These are phyloP conservation scores for Penstemon eatonii DNA, from an alignment of 257 asterid genomes.

Conservation along the genomic window DNA sequence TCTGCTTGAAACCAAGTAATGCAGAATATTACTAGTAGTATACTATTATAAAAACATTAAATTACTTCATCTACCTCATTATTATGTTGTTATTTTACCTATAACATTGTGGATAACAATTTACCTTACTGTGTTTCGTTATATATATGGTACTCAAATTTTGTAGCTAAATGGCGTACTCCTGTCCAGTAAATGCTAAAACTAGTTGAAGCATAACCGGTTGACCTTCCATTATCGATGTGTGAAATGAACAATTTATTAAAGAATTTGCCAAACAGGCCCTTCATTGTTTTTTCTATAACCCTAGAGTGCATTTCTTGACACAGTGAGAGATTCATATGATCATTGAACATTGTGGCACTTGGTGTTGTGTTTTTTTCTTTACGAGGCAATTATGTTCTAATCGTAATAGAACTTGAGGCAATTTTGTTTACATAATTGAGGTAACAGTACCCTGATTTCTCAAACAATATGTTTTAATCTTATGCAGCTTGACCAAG, in stretches of 20 bases:
- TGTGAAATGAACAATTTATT: not conserved
- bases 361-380: not conserved
- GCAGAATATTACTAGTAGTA: not conserved
- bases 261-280: slow-evolving; percentile 1
- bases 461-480: not conserved
- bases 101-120: not conserved
- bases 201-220: slow-evolving; percentile 1
- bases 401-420: not conserved
- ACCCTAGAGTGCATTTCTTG: not conserved
- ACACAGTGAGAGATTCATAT: not conserved
- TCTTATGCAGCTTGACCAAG: slow-evolving; percentile 84
- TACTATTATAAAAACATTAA: not conserved
- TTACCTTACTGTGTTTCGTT: not conserved
- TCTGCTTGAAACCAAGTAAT: slow-evolving; percentile 5
- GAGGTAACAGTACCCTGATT: slow-evolving; percentile 4
- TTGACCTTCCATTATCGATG: not conserved
- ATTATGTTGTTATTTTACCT: not conserved
- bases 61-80: not conserved
- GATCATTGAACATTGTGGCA: not conserved
- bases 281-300: not conserved
- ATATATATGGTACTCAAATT: not conserved
- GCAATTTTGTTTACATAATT: not conserved
- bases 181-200: not conserved
- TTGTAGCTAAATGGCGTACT: not conserved
- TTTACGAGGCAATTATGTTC: too few relatives aligned